These are phyloP conservation scores for Entelexis paramagnoliae DNA, from an alignment of 1,139 yeast species.

Conservation along the genomic window DNA sequence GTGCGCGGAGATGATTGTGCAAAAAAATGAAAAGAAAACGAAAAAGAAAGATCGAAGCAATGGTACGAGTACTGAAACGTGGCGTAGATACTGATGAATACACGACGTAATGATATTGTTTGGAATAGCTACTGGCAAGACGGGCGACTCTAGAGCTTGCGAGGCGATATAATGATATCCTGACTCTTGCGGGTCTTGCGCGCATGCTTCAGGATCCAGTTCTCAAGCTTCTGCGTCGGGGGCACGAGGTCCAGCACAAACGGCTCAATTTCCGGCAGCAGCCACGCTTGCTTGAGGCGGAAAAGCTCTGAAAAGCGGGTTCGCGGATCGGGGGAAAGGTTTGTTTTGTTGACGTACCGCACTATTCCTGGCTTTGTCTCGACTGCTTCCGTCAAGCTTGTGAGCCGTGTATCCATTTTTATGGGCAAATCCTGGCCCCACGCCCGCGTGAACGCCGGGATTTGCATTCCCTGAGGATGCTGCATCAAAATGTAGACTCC, in stretches of 20 bases:
- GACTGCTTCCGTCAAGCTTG: slow-evolving; percentile 45
- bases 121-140: background rate
- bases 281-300: slow-evolving; percentile 55
- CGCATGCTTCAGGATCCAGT: slow-evolving; percentile 66
- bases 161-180: slow-evolving; percentile 31
- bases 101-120: background rate
- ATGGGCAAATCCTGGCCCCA: slow-evolving; percentile 61
- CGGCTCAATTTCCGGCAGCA: slow-evolving; percentile 59
- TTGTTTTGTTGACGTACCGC: slow-evolving; percentile 41
- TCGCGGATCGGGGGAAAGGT: slow-evolving; percentile 44
- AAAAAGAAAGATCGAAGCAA: background rate
- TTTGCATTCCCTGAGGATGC: slow-evolving; percentile 24
- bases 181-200: slow-evolving; percentile 51
- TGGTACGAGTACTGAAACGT: background rate
- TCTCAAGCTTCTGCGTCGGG: slow-evolving; percentile 51
- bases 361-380: slow-evolving; percentile 40
- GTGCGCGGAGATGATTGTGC: too few relatives aligned
- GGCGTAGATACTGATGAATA: background rate
- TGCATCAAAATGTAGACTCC: slow-evolving; percentile 17
- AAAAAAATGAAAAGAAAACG: background rate
- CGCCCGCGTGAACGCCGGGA: slow-evolving; percentile 44
- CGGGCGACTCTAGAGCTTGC: background rate
- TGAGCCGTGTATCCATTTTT: slow-evolving; percentile 35
- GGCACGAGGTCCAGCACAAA: slow-evolving; percentile 48
- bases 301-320: slow-evolving; percentile 55